A percentile compares a stretch with the other conserved stretches of the same genome.
phyloP scores from a whole-genome alignment of 257 asterid species.

The Jacaranda copaia region DNA sequence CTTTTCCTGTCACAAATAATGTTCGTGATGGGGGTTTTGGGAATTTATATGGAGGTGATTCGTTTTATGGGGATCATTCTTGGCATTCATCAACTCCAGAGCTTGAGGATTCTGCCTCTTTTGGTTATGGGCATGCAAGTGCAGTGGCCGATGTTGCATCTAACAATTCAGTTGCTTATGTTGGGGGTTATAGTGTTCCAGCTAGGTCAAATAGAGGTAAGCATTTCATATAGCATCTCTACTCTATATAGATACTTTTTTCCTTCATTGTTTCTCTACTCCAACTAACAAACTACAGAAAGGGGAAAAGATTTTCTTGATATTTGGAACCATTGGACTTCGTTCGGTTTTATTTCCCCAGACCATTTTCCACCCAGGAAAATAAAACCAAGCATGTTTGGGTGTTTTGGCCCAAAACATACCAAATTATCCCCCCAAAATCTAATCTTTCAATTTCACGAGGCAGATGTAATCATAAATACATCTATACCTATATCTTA shows the following conservation, averaged over 20 bases:
- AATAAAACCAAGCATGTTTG: no score
- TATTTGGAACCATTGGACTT: neutral
- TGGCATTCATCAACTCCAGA: constrained; percentile 65
- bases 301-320: neutral
- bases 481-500: no score
- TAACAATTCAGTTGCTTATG: constrained; percentile 55
- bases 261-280: neutral
- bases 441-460: no score
- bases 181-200: constrained; percentile 60
- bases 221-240: neutral
- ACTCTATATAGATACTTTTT: no score
- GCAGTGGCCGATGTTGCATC: constrained; percentile 52
- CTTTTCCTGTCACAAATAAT: constrained; percentile 48
- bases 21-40: constrained; percentile 50
- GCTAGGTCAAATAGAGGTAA: constrained; percentile 76
- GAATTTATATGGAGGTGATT: constrained; percentile 50
- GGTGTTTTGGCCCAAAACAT: no score
- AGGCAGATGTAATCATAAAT: no score
- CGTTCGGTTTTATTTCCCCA: neutral
- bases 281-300: neutral
- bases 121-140: constrained; percentile 59
- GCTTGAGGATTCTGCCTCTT: constrained; percentile 51
- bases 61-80: constrained; percentile 52
- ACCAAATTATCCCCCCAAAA: no score
- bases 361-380: no score